A percentile compares a stretch with the other conserved stretches of the same genome.
phyloP scores from a whole-genome alignment of 2,329 filamentous ascomycete genomes.

The Fusarium paranaense region DNA sequence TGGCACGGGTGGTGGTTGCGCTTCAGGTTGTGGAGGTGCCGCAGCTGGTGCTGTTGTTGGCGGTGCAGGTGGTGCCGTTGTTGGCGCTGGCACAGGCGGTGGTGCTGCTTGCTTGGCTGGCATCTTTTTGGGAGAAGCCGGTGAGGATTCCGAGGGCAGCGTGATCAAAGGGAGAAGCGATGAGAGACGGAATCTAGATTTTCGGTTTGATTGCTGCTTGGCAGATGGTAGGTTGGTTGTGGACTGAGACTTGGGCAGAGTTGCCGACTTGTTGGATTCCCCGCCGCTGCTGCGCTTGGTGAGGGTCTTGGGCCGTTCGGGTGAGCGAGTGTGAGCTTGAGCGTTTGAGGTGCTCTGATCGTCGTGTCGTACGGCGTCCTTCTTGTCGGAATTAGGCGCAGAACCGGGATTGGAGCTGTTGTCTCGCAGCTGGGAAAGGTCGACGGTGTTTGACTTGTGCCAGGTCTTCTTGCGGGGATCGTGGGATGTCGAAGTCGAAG shows the following conservation, averaged over 20 bases:
- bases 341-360: not conserved
- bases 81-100: not conserved
- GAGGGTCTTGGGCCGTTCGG: slow-evolving; percentile 30
- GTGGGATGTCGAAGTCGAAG: not conserved
- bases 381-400: slow-evolving; percentile 11
- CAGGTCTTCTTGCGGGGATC: slow-evolving; percentile 39
- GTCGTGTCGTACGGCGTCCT: slow-evolving; percentile 37
- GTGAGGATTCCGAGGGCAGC: slow-evolving; percentile 46
- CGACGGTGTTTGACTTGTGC: slow-evolving; percentile 41
- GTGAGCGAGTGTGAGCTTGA: slow-evolving; percentile 23
- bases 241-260: slow-evolving; percentile 35
- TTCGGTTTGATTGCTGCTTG: slow-evolving; percentile 40
- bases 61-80: slow-evolving; percentile 10
- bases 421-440: slow-evolving; percentile 39
- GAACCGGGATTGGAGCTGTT: slow-evolving; percentile 12
- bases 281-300: slow-evolving; percentile 27
- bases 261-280: slow-evolving; percentile 1
- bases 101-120: slow-evolving; percentile 12
- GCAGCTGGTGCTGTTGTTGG: slow-evolving; percentile 24
- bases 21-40: not conserved
- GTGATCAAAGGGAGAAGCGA: slow-evolving; percentile 55
- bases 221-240: slow-evolving; percentile 26
- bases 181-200: slow-evolving; percentile 51
- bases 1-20: not conserved
- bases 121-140: slow-evolving; percentile 37